Percentiles rank a stretch among this genome's conserved stretches.
Conservation (phyloP, 441 rosid species). For the Biscutella auriculata region DNA sequence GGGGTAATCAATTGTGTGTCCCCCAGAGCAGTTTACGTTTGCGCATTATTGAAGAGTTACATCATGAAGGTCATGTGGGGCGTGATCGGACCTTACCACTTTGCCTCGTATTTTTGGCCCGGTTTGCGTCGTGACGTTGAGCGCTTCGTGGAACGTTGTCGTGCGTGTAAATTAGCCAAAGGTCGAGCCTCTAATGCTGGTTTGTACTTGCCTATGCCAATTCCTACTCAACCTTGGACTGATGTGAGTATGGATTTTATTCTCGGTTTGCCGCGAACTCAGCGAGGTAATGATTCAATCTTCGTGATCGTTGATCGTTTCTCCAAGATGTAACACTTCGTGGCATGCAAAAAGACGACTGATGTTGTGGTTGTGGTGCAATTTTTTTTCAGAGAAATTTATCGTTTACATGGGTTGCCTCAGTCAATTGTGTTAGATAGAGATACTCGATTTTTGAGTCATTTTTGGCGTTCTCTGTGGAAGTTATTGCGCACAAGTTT, state of each 20-base stretch:
- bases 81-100: background rate
- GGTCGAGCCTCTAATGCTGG: background rate
- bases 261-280: background rate
- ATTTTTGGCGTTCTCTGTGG: background rate
- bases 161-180: background rate
- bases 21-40: background rate
- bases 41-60: background rate
- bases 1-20: background rate
- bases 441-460: background rate
- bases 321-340: background rate
- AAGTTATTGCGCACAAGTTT: background rate
- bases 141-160: background rate
- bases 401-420: background rate
- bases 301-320: background rate
- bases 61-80: background rate
- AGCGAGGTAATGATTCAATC: background rate
- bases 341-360: background rate
- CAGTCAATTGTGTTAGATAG: background rate
- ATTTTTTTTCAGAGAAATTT: background rate
- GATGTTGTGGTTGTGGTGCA: background rate
- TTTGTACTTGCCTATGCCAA: accelerated
- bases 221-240: background rate
- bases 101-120: background rate
- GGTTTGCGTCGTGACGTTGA: background rate
- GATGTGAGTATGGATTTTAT: background rate